These are phyloP conservation scores for Tricladium varicosporioides DNA, from an alignment of 2,329 filamentous ascomycete species.

Conservation along the genomic window DNA sequence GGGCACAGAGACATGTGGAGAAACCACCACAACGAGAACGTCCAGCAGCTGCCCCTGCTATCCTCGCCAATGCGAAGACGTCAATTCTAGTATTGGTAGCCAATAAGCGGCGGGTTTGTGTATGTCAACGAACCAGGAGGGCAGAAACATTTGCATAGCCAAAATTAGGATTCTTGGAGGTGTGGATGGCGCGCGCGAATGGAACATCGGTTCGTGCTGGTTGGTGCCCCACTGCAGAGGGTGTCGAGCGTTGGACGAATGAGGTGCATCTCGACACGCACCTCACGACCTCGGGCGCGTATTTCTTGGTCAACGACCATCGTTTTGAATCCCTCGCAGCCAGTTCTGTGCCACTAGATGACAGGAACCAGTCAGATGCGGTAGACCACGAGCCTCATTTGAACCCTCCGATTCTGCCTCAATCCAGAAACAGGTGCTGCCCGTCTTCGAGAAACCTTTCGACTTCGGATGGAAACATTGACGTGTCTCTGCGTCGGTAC, in stretches of 20 bases:
- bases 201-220: not conserved
- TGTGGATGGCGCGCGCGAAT: conserved; percentile 14
- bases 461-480: not conserved
- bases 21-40: not conserved
- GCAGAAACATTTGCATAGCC: conserved; percentile 8
- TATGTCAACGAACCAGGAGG: conserved; percentile 2
- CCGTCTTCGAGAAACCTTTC: not conserved
- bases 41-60: not conserved
- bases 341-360: not conserved
- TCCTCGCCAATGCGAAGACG: conserved; percentile 1
- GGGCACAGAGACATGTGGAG: conserved; percentile 3
- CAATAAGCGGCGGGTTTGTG: not conserved
- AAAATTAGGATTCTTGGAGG: conserved; percentile 8
- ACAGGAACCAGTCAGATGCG: not conserved
- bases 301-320: not conserved
- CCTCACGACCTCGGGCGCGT: not conserved
- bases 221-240: conserved; percentile 4
- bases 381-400: not conserved
- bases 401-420: not conserved
- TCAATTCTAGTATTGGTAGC: not conserved
- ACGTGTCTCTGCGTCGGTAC: not conserved
- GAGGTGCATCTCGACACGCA: not conserved
- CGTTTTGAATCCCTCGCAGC: not conserved
- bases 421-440: not conserved
- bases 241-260: not conserved